Conservation (phyloP, 495 filamentous ascomycete genomes). For the Symbiotaphrina buchneri region DNA sequence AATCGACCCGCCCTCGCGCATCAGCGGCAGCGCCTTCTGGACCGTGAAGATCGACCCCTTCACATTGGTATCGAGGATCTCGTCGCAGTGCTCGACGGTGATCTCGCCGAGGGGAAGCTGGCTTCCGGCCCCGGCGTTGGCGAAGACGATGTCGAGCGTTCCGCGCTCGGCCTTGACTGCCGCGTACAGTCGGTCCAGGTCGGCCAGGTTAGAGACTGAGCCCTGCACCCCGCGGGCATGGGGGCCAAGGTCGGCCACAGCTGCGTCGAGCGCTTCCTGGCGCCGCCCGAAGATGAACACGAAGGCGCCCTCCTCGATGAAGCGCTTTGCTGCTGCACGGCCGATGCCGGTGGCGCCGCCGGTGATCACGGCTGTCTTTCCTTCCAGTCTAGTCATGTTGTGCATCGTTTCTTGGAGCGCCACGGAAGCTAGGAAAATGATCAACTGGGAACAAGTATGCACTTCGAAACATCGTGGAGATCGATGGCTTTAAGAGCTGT, state of each 20-base stretch:
- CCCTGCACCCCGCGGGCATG: slow-evolving; percentile 7
- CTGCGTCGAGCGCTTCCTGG: slow-evolving; percentile 6
- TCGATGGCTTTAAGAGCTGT: too few species aligned
- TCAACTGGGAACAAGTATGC: too few species aligned
- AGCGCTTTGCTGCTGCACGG: slow-evolving; percentile 11
- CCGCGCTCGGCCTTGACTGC: slow-evolving; percentile 8
- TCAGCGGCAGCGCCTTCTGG: slow-evolving; percentile 8
- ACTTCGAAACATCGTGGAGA: too few species aligned
- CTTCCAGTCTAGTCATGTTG: slow-evolving; percentile 7
- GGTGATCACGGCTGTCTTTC: slow-evolving; percentile 13
- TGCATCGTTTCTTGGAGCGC: slow-evolving; percentile 3
- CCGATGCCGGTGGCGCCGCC: slow-evolving; percentile 18
- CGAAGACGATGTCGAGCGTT: slow-evolving; percentile 9
- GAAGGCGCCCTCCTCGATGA: slow-evolving; percentile 8
- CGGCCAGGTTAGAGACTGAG: slow-evolving; percentile 9
- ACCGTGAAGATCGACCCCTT: slow-evolving; percentile 9
- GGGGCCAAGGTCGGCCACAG: slow-evolving; percentile 4
- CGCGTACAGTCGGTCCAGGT: slow-evolving; percentile 8
- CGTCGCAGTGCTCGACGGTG: slow-evolving; percentile 9
- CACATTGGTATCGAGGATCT: slow-evolving; percentile 10
- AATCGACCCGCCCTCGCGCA: slow-evolving; percentile 9
- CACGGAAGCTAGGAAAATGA: too few species aligned
- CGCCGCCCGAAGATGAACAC: slow-evolving; percentile 8
- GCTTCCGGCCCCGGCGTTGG: slow-evolving; percentile 7
- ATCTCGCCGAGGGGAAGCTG: slow-evolving; percentile 9